Evolutionary conservation across 1,139 yeast species (phyloP).

Genomic region (Yamadazyma diospyri): DNA sequence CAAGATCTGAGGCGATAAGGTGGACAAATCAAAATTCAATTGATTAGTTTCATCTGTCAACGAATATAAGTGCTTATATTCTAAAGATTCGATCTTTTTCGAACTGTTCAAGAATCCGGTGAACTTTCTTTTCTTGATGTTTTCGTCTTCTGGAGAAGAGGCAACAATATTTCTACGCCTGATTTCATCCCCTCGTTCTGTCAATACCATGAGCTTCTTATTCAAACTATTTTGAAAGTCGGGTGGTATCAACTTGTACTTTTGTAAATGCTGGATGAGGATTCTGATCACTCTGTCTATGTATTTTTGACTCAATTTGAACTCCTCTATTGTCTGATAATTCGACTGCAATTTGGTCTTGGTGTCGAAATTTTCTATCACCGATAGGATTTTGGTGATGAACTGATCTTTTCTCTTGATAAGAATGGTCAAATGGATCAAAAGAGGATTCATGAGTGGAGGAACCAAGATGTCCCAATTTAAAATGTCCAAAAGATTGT

Average conservation of each 20-base stretch:
- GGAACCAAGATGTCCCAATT: slow-evolving; percentile 54
- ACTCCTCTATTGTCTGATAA: slow-evolving; percentile 42
- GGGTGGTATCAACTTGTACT: slow-evolving; percentile 32
- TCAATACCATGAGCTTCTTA: slow-evolving; percentile 27
- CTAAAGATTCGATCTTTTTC: slow-evolving; percentile 27
- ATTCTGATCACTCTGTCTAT: slow-evolving; percentile 38
- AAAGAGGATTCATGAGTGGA: slow-evolving; percentile 56
- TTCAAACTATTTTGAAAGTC: slow-evolving; percentile 27
- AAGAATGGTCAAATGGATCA: slow-evolving; percentile 46
- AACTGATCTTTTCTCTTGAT: slow-evolving; percentile 54
- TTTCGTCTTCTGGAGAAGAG: slow-evolving; percentile 24
- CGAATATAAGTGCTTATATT: slow-evolving; percentile 48
- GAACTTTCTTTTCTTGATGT: slow-evolving; percentile 36
- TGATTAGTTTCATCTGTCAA: slow-evolving; percentile 62
- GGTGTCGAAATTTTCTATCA: slow-evolving; percentile 39
- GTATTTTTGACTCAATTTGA: slow-evolving; percentile 39
- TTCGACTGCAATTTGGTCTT: slow-evolving; percentile 40
- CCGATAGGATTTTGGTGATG: slow-evolving; percentile 39
- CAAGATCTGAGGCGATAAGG: slow-evolving; percentile 62
- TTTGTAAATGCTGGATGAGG: slow-evolving; percentile 34
- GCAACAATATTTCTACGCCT: slow-evolving; percentile 38
- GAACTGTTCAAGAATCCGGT: slow-evolving; percentile 33
- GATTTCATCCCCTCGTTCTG: slow-evolving; percentile 40
- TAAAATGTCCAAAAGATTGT: slow-evolving; percentile 55
- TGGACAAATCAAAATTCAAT: slow-evolving; percentile 63